These are phyloP conservation scores for Solanum hybrid DNA, from an alignment of 305 asterid species.

Conservation along the genomic window DNA sequence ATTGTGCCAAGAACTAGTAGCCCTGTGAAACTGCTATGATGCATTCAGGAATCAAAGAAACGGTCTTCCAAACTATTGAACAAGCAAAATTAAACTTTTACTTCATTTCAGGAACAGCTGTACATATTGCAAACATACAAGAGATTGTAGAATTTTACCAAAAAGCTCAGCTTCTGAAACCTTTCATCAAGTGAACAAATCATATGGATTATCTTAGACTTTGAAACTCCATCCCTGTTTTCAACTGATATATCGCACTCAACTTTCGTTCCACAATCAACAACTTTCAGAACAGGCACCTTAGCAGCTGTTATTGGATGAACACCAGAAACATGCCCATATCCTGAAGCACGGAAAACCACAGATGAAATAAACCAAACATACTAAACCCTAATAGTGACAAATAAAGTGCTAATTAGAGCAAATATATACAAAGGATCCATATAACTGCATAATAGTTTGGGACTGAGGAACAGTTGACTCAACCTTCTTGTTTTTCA, in stretches of 20 bases:
- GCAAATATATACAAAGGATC: background rate
- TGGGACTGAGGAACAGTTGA: background rate
- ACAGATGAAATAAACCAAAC: conserved; percentile 22
- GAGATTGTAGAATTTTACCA: conserved; percentile 42
- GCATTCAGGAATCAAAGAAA: background rate
- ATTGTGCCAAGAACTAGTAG: background rate
- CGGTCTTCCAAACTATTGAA: background rate
- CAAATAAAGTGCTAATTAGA: background rate
- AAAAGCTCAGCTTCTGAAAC: conserved; percentile 78
- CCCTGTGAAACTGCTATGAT: background rate
- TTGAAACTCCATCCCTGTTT: conserved; percentile 83
- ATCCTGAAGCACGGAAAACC: conserved; percentile 36
- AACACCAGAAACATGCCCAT: conserved; percentile 77
- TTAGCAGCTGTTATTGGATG: conserved; percentile 81
- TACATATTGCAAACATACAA: background rate
- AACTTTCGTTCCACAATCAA: conserved; percentile 88
- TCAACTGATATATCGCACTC: conserved; percentile 96
- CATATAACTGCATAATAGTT: background rate
- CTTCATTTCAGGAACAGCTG: background rate
- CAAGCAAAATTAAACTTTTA: background rate
- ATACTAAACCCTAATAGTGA: background rate
- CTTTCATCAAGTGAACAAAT: conserved; percentile 82
- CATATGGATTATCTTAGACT: conserved; percentile 61
- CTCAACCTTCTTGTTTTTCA: background rate
- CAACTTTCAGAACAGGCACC: conserved; percentile 87